A percentile compares a stretch with the other conserved stretches of the same genome.
phyloP scores from a whole-genome alignment of 768 basidiomycete species.

The Lanmaoa rubissima region DNA sequence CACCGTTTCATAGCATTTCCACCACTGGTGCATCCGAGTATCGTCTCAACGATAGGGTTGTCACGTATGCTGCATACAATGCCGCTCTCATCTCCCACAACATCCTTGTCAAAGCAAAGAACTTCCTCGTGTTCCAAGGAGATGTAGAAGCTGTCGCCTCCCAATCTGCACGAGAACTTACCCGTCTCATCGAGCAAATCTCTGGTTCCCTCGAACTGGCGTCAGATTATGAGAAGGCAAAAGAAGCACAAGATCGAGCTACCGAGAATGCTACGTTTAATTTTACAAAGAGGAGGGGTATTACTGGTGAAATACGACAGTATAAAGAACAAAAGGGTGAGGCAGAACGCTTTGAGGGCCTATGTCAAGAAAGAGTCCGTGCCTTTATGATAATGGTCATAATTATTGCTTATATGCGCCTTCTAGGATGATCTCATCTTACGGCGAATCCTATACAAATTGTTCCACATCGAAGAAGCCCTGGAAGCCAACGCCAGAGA shows the following conservation, averaged over 20 bases:
- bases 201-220: constrained; percentile 91
- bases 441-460: constrained; percentile 78
- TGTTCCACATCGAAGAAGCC: constrained; percentile 85
- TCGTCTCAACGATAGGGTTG: constrained; percentile 73
- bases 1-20: constrained; percentile 61
- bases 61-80: constrained; percentile 89
- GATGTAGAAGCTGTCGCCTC: constrained; percentile 98
- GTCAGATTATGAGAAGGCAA: constrained; percentile 84
- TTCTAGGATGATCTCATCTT: constrained; percentile 77
- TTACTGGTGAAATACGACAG: constrained; percentile 93
- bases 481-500: constrained; percentile 70
- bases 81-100: constrained; percentile 84
- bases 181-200: constrained; percentile 92
- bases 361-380: constrained; percentile 72
- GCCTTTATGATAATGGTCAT: not conserved
- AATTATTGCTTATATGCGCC: constrained; percentile 5
- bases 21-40: constrained; percentile 88
- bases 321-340: constrained; percentile 97
- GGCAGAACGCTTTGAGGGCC: constrained; percentile 79
- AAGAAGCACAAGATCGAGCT: constrained; percentile 82
- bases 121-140: constrained; percentile 98
- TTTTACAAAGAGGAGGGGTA: constrained; percentile 90
- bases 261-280: constrained; percentile 95
- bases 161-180: constrained; percentile 87
- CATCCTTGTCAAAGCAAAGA: constrained; percentile 98